Conservation (phyloP, 805 yeast genomes). For the Monosporozyma servazzii region DNA sequence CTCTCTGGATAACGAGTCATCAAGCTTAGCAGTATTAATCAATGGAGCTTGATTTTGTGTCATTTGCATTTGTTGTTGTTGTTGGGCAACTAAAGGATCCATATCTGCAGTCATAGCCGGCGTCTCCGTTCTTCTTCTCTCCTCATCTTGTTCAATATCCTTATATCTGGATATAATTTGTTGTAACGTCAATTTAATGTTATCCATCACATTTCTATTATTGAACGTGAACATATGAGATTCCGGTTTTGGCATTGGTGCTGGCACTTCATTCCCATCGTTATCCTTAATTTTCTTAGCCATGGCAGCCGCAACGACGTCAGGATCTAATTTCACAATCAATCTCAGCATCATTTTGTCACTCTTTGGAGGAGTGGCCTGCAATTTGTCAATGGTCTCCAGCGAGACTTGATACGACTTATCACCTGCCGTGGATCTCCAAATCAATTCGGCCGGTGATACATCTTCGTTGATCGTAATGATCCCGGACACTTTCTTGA, state of each 20-base stretch:
- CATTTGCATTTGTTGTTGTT: conserved; percentile 15
- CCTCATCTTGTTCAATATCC: conserved; percentile 38
- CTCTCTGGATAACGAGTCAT: conserved; percentile 43
- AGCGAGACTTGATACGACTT: conserved; percentile 34
- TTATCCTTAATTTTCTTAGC: conserved; percentile 22
- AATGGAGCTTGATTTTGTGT: conserved; percentile 17
- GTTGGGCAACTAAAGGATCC: neutral
- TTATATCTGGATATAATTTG: conserved; percentile 59
- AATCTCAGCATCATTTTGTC: conserved; percentile 61
- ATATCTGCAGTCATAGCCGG: conserved; percentile 1
- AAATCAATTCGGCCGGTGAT: conserved; percentile 44
- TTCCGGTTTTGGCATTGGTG: conserved; percentile 14
- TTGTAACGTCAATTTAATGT: conserved; percentile 56
- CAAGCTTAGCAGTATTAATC: conserved; percentile 32
- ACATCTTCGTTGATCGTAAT: conserved; percentile 47
- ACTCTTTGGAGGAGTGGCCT: conserved; percentile 59
- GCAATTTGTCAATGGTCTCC: conserved; percentile 40
- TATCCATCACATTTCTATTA: conserved; percentile 67
- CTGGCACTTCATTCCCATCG: conserved; percentile 21
- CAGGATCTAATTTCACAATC: conserved; percentile 34
- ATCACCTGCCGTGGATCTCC: conserved; percentile 50
- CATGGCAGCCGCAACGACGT: conserved; percentile 7
- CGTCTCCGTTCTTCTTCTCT: conserved; percentile 19
- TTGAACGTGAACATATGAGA: conserved; percentile 51
- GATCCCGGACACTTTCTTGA: conserved; percentile 48